A percentile compares a stretch with the other conserved stretches of the same genome.
phyloP scores from a whole-genome alignment of 148 eudicot species.

The Camellia lanceoleosa region DNA sequence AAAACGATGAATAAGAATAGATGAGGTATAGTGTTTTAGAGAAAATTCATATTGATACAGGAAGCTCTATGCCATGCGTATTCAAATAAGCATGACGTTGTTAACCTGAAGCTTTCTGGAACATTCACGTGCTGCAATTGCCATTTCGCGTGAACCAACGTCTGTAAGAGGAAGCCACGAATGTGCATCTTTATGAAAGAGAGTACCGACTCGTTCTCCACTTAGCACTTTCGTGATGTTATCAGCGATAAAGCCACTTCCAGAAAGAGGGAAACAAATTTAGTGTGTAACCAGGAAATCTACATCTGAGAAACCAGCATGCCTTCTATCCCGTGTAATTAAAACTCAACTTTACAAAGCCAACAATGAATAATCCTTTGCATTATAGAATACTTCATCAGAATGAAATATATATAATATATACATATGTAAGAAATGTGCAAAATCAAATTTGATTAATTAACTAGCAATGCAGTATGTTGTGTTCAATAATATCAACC shows the following conservation, averaged over 20 bases:
- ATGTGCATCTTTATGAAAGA: constrained; percentile 78
- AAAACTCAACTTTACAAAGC: not conserved
- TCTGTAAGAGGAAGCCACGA: constrained; percentile 50
- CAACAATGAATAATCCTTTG: too few species aligned
- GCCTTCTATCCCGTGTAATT: not conserved
- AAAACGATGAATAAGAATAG: not conserved
- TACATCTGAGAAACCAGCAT: not conserved
- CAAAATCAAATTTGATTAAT: too few species aligned
- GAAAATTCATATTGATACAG: not conserved
- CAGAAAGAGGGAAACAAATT: constrained; percentile 19
- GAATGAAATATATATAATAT: too few species aligned
- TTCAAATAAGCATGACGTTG: not conserved
- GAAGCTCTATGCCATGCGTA: not conserved
- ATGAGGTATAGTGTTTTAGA: not conserved
- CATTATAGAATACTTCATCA: too few species aligned
- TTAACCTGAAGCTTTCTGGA: constrained; percentile 77
- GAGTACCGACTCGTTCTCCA: constrained; percentile 75
- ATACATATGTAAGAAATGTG: too few species aligned
- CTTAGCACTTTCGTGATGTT: constrained; percentile 62
- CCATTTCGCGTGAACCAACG: constrained; percentile 71
- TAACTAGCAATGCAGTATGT: too few species aligned
- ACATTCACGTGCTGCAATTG: constrained; percentile 73
- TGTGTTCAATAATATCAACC: too few species aligned
- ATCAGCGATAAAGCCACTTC: constrained; percentile 68
- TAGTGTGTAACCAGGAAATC: not conserved